Evolutionary conservation across 1,284 basidiomycete genomes (phyloP).

Genomic region (Lentinula novae-zelandiae): DNA sequence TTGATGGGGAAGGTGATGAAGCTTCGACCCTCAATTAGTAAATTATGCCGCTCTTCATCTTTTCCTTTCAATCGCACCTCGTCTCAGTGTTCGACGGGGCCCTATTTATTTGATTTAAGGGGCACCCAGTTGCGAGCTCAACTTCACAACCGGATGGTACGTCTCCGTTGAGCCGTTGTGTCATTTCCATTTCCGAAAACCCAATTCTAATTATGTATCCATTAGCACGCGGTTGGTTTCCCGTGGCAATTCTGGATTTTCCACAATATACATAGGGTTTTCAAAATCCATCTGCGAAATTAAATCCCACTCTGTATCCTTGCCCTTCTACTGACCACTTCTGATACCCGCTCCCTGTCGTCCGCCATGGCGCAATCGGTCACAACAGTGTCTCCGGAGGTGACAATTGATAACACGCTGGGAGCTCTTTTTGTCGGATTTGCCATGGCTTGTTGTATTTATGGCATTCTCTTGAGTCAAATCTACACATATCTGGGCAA

Average conservation of each 20-base stretch:
- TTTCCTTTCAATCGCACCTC: too few relatives aligned
- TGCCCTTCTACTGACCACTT: neutral
- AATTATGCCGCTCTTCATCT: too few relatives aligned
- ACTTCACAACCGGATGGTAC: neutral
- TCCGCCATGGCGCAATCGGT: neutral
- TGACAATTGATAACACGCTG: conserved; percentile 45
- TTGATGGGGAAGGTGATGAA: too few relatives aligned
- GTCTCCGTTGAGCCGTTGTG: neutral
- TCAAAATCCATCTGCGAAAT: neutral
- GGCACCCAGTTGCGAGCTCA: neutral
- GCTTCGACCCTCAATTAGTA: too few relatives aligned
- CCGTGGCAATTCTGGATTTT: neutral
- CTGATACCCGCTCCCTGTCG: neutral
- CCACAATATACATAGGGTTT: neutral
- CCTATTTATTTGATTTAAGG: neutral
- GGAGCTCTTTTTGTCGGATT: conserved; percentile 60
- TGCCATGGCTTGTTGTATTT: conserved; percentile 43
- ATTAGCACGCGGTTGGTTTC: neutral
- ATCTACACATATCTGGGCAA: conserved; percentile 49
- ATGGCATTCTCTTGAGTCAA: conserved; percentile 52
- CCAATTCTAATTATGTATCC: neutral
- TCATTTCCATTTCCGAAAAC: neutral
- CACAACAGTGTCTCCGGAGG: neutral
- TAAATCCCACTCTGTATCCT: neutral
- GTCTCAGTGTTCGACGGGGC: too few relatives aligned